Conservation (phyloP, 768 basidiomycete genomes). For the Sporobolomyces roseus region DNA sequence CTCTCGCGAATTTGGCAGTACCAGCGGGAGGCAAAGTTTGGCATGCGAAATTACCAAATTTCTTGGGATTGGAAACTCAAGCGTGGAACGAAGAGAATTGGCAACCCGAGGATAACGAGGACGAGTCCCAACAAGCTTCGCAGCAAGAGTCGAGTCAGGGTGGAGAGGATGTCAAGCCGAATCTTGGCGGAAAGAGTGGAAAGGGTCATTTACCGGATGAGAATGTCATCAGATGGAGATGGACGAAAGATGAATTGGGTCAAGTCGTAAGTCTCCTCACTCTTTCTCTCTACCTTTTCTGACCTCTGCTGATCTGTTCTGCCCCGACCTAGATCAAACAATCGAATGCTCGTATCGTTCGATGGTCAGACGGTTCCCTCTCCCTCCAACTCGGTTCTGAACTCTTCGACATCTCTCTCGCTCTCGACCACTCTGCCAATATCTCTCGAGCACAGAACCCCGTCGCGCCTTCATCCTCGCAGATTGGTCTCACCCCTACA, state of each 20-base stretch:
- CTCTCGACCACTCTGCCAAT: slow-evolving; percentile 68
- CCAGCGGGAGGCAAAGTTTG: slow-evolving; percentile 57
- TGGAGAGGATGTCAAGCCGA: slow-evolving; percentile 53
- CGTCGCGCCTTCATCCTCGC: slow-evolving; percentile 48
- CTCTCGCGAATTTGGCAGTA: slow-evolving; percentile 63
- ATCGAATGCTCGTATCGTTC: slow-evolving; percentile 83
- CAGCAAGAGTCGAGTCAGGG: slow-evolving; percentile 15
- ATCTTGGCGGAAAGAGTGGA: slow-evolving; percentile 58
- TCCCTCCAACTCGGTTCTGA: slow-evolving; percentile 90
- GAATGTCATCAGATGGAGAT: slow-evolving; percentile 93
- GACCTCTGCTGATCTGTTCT: too few species aligned
- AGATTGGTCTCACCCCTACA: slow-evolving; percentile 48
- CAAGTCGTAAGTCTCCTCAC: slow-evolving; percentile 69
- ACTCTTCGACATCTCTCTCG: slow-evolving; percentile 81
- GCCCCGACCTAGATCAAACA: slow-evolving; percentile 60
- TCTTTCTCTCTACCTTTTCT: not conserved
- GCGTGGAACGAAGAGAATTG: slow-evolving; percentile 87
- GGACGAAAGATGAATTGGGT: slow-evolving; percentile 72
- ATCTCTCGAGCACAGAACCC: slow-evolving; percentile 54
- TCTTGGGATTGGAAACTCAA: slow-evolving; percentile 79
- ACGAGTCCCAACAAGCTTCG: slow-evolving; percentile 56
- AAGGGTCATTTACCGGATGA: slow-evolving; percentile 71
- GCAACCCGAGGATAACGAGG: slow-evolving; percentile 73
- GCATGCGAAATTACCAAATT: slow-evolving; percentile 88
- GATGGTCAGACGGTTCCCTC: slow-evolving; percentile 92